Evolutionary conservation across 352 stramenopile genomes (phyloP), one percentile per base, ranked within the genome.

Genomic region (Phytophthora podocarpi): DNA sequence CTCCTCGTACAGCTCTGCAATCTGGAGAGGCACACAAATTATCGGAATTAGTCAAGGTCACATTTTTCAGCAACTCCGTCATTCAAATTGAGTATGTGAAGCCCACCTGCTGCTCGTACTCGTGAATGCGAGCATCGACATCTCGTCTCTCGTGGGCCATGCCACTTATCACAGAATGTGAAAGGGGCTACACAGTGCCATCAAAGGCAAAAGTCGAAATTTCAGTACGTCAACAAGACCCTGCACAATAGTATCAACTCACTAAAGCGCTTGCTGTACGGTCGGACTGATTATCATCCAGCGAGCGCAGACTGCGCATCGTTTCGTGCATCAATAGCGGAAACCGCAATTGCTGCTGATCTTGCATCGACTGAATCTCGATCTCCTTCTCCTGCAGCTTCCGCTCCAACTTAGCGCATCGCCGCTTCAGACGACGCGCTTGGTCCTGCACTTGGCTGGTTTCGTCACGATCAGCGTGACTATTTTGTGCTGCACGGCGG

Each of bases 31-130:
- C 2, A 26, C n/a, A 48, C 32, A 13, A 48, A 4, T 7, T 48
- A 5, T 20, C n/a, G n/a, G n/a, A n/a, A n/a, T n/a, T n/a, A n/a
- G n/a, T 23, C 10, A 36, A 7, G n/a, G 26, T 49, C 11, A 16
- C 27, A 15, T 11, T 21, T 24, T 35, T n/a, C 26, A 13, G 8
- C 0, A 4, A 49, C 9, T 12, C 21, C 23, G 3, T n/a, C 21
- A 18, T 48, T 7, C 3, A 49, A 35, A 32, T 7, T 24, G 4
- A 24, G 13, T 15, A 49, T 20, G 5, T 28, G 34, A 55, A 32
- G 0, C 16, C 13, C 16, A 82, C 82, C 76, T 93, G 83, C 5
- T 72, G 73, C 39, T 93, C 84, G 30, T 93, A 93, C 23, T 91
- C 84, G 39, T 89, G 74, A 13, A 90, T 69, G 3, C 70, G 78